These are phyloP conservation scores for Aquilaria agallochum DNA, from an alignment of 441 rosid species.

Conservation along the genomic window DNA sequence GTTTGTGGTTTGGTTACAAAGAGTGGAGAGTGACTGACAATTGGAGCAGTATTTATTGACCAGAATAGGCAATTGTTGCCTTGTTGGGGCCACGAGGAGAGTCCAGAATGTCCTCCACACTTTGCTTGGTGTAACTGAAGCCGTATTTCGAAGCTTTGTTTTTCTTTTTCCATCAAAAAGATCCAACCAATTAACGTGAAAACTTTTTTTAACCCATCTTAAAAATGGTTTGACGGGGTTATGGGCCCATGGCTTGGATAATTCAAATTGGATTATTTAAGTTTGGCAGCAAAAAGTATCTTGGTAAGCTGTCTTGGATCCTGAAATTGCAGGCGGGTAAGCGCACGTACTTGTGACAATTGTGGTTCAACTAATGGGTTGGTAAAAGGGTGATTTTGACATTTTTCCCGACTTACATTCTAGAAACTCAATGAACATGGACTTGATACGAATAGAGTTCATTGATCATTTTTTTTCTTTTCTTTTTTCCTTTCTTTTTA, in stretches of 20 bases:
- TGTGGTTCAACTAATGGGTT: not conserved
- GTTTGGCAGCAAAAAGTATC: not conserved
- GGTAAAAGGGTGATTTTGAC: not conserved
- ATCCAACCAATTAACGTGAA: too few species aligned
- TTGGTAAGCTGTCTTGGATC: not conserved
- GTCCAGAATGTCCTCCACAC: not conserved
- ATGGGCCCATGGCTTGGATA: too few species aligned
- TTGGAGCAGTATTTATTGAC: slow-evolving; percentile 8
- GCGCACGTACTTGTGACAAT: not conserved
- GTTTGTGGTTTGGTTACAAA: not conserved
- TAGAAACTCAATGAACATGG: not conserved
- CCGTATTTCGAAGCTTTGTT: too few species aligned
- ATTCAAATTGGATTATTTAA: not conserved
- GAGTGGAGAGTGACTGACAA: not conserved
- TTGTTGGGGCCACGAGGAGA: not conserved
- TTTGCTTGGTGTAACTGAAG: too few species aligned
- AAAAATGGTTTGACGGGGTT: too few species aligned
- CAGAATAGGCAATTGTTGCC: not conserved
- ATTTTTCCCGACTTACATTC: not conserved
- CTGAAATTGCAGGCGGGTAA: not conserved
- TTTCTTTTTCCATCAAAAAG: too few species aligned
- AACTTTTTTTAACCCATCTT: not conserved
- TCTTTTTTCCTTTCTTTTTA: too few species aligned
- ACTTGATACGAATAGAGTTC: not conserved
- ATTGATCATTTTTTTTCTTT: not conserved